Percentiles rank a stretch among this genome's conserved stretches.
phyloP scores from a whole-genome alignment of 805 yeast genomes.

The Candida palmyrensis region DNA sequence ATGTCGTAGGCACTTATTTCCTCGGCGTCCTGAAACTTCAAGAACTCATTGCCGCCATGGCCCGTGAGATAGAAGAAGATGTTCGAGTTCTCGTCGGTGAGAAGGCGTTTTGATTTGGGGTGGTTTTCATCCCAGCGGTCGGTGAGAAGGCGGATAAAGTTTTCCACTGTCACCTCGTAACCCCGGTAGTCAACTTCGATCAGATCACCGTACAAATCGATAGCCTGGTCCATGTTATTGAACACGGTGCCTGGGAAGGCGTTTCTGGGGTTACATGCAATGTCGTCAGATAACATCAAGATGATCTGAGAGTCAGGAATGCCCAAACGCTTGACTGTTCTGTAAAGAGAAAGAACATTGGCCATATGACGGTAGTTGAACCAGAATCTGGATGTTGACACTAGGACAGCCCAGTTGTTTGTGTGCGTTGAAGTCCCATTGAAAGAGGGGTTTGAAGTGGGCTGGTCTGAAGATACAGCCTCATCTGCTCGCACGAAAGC shows the following conservation, averaged over 20 bases:
- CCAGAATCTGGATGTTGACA: constrained; percentile 96
- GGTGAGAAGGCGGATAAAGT: constrained; percentile 84
- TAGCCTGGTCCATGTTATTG: constrained; percentile 86
- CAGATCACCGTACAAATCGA: constrained; percentile 90
- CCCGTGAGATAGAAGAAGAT: constrained; percentile 95
- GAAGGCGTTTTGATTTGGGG: constrained; percentile 83
- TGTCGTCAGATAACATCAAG: constrained; percentile 92
- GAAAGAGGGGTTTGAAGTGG: constrained; percentile 2
- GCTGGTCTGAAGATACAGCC: constrained; percentile 1
- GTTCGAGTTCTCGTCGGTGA: constrained; percentile 92
- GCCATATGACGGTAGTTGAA: constrained; percentile 98
- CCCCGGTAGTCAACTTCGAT: constrained; percentile 97
- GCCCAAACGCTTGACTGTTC: constrained; percentile 93
- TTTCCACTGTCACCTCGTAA: constrained; percentile 96
- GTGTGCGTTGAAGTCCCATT: constrained; percentile 44
- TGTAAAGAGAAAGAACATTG: constrained; percentile 85
- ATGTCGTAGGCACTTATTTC: constrained; percentile 93
- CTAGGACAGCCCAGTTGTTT: constrained; percentile 80
- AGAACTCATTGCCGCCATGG: constrained; percentile 96
- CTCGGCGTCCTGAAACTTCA: constrained; percentile 97
- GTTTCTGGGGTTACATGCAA: constrained; percentile 94
- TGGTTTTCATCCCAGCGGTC: constrained; percentile 95
- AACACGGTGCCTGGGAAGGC: constrained; percentile 94
- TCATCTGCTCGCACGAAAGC: not conserved
- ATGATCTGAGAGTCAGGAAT: constrained; percentile 98